Percentiles rank a stretch among this genome's conserved stretches.
phyloP scores from a whole-genome alignment of 495 filamentous ascomycete species.

The Pyrenopolyporus hunteri region DNA sequence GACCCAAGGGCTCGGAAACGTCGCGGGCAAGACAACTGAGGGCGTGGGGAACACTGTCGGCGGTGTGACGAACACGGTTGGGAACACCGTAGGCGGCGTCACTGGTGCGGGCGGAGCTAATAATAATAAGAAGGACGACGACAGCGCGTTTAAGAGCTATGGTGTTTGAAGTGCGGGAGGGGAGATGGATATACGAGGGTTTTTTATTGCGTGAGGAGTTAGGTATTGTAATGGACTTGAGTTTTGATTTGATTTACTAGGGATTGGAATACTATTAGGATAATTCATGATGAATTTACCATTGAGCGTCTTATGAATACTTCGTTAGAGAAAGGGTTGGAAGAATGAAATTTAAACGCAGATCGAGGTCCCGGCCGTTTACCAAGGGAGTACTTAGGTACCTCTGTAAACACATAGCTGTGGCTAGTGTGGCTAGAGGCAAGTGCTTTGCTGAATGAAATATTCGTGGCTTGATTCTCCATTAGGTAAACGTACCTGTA shows the following conservation, averaged over 20 bases:
- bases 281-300: too few species aligned
- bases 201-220: too few species aligned
- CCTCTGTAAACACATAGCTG: too few species aligned
- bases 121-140: constrained; percentile 19
- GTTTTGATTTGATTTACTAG: background rate
- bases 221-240: too few species aligned
- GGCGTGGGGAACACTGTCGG: constrained; percentile 41
- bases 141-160: constrained; percentile 37
- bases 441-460: too few species aligned
- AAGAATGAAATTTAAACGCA: background rate
- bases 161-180: constrained; percentile 27
- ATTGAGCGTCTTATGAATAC: background rate
- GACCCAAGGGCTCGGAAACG: constrained; percentile 43
- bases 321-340: background rate
- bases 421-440: too few species aligned
- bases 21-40: constrained; percentile 46
- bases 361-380: too few species aligned
- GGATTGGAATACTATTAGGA: too few species aligned
- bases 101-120: constrained; percentile 29
- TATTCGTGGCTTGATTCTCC: too few species aligned
- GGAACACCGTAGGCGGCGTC: constrained; percentile 34
- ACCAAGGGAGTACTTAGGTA: too few species aligned
- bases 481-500: too few species aligned
- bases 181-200: background rate
- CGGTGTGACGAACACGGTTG: constrained; percentile 35